Evolutionary conservation across 148 eudicot species (phyloP), one percentile per base, ranked within the genome.

Genomic region (Chenopodium album): DNA sequence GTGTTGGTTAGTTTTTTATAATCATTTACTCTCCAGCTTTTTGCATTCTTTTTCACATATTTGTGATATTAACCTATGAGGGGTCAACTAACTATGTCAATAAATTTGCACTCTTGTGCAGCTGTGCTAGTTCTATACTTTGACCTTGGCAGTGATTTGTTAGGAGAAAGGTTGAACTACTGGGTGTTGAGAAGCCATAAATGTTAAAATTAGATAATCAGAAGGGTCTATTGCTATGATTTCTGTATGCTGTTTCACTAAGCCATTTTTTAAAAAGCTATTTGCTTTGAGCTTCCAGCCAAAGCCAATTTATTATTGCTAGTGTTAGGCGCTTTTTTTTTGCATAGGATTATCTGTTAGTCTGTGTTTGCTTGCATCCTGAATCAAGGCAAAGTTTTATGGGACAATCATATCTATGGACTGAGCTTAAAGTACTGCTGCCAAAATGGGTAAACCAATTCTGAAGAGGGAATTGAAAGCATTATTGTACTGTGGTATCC

Each of bases 1-100:
- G 94, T 77, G 86, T 95, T 84, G 98, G 98, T 95, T 72, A 87
- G 93, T 81, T 56, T 48, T 47, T 78, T 46, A 2, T 13, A 56
- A 12, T 56, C 5, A 56, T 3, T 56, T 56, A 56, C 47, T 78
- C 12, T 41, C 44, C 44, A 41, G 44, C 7, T 0, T 41, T 41
- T 41, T 41, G 44, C 44, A 41, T 41, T 41, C 44, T 41, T 70
- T 70, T 0, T 2, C 28, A 71, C 75, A 2, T 68, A 28, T 2
- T 37, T 23, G 7, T 81, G 64, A 50, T 28, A 28, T 81, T 10
- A 46, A 2, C 63, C 20, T 67, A 32, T 29, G 52, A 44, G 11
- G 34, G 44, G 44, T 41, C 7, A 14, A 54, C 23, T 47, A 28
- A 71, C 34, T 37, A 17, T 72, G 37, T 64, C 56, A 82, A 48